Base-by-base conservation (phyloP, 2,329 filamentous ascomycete genomes). In the Tolypocladium amazonense region DNA sequence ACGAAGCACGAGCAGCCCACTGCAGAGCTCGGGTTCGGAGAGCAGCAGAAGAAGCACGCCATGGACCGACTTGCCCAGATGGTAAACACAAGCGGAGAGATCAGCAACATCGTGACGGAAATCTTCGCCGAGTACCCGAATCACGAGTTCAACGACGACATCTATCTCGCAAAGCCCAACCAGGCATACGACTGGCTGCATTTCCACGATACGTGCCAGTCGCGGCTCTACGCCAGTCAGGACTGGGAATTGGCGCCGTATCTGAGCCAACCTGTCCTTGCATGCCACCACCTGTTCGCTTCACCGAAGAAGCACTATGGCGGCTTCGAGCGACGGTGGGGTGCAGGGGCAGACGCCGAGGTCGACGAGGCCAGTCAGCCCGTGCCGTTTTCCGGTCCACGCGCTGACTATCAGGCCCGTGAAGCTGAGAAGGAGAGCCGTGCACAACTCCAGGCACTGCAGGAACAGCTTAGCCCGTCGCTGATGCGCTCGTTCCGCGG, bases 231-330 rank as follows among this genome's bases (percentile, higher is more conserved):
- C 70, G 78, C 85, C n/a, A 87, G 84, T 61, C 93, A 97, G 71
- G 92, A 96, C 59, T 99, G 94, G 89, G 94, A 99, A 72, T 78
- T 99, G 20, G 84, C 83, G 0, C 87, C 90, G 0, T 99, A 99
- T 71, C 82, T 97, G 56, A 90, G 87, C 67, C 89, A 94, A 65
- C 88, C 93, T 0, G 83, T 94, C 20, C 82, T 97, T 1, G 94
- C 90, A 4, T 97, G 96, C 69, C 95, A 99, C 70, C 81, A 90
- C 69, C 81, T 99, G 15, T 99, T 99, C 69, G 90, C 92, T 4
- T 88, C 89, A 0, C 84, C 88, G 33, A 81, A 81, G 41, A 80
- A 80, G 59, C 79, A 79, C 67, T 57, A 73, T 47, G 73, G 72
- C 60, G 71, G 71, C 41, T 78, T 76, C 60, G 78, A 81, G 56